Base-by-base conservation (phyloP, 1,284 basidiomycete species). In the Lentinula novae-zelandiae region DNA sequence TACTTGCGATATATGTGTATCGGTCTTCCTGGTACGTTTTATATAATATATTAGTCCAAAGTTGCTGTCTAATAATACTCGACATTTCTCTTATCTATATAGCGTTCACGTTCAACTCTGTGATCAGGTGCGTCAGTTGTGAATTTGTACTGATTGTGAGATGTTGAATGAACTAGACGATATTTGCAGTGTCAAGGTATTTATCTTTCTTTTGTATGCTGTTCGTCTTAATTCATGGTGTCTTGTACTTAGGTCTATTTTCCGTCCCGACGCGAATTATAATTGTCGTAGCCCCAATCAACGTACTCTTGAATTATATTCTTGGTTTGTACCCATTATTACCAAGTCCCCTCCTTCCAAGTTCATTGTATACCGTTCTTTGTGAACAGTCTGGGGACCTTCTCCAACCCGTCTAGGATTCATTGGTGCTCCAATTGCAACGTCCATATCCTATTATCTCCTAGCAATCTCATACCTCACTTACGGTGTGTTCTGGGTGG, bases 371-470 rank as follows among this genome's bases (percentile, higher is more conserved):
- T 27, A 27, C 3, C 27, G 3, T 27, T 27, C 27, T 27, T 27
- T 27, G 3, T 27, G 27, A 1, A 39, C 56, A 89, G 92, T 96
- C 0, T 95, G 92, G 92, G 93, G 93, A 1, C 93, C 93, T 0
- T 75, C 81, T 34, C 74, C 83, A 2, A 74, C 95, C 58, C 79
- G 91, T 12, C 77, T 98, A 0, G 96, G 96, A 3, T 99, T 95
- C 74, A 86, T 95, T 61, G 96, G 96, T 9, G 96, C 96, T 2
- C 96, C 96, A 0, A 80, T 98, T 42, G 92, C 96, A 0, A 94
- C 93, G 0, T 90, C 92, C 0, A 82, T 96, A 62, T 92, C 90
- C 4, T 93, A 94, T 78, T 96, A 95, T 73, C 77, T 96, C 38
- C 89, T 95, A 60, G 84, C 87, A 6, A 49, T 90, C 40, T 70